Percentiles rank a stretch among this genome's conserved stretches.
phyloP scores from a whole-genome alignment of 768 basidiomycete species.

The Pleurotus cornucopiae region DNA sequence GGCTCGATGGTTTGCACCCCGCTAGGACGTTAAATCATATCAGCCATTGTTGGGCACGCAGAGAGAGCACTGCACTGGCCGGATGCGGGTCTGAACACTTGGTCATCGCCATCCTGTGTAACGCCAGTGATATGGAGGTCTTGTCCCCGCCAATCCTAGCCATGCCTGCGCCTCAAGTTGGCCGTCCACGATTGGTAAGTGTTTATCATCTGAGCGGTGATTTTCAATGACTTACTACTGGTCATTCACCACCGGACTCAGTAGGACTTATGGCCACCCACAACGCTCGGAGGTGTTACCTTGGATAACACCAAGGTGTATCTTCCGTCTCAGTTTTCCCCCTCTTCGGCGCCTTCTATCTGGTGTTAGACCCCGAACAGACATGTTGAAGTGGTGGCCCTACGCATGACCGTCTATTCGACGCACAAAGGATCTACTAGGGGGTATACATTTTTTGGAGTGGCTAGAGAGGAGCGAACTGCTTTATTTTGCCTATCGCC shows the following conservation, averaged over 20 bases:
- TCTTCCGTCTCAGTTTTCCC: background rate
- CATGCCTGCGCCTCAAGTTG: background rate
- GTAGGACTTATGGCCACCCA: background rate
- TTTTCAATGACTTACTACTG: background rate
- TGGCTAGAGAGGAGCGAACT: too few relatives aligned
- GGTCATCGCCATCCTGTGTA: background rate
- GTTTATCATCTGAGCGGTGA: background rate
- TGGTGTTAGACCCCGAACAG: too few relatives aligned
- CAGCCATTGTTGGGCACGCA: too few relatives aligned
- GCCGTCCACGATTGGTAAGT: background rate
- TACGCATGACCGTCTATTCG: too few relatives aligned
- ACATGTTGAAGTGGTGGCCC: too few relatives aligned
- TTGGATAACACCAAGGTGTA: background rate
- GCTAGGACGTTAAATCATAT: too few relatives aligned
- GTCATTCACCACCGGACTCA: background rate
- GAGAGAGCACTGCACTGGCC: background rate
- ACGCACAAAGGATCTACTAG: too few relatives aligned
- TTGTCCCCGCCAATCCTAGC: background rate
- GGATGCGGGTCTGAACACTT: background rate
- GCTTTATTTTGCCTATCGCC: background rate
- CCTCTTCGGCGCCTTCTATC: too few relatives aligned
- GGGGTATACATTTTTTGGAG: too few relatives aligned
- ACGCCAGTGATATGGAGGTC: background rate
- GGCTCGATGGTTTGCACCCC: background rate
- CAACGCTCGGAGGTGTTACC: background rate